Percentiles rank a stretch among this genome's conserved stretches.
These are phyloP conservation scores for Boletus bicolor DNA, from an alignment of 768 basidiomycete species.

Conservation along the genomic window DNA sequence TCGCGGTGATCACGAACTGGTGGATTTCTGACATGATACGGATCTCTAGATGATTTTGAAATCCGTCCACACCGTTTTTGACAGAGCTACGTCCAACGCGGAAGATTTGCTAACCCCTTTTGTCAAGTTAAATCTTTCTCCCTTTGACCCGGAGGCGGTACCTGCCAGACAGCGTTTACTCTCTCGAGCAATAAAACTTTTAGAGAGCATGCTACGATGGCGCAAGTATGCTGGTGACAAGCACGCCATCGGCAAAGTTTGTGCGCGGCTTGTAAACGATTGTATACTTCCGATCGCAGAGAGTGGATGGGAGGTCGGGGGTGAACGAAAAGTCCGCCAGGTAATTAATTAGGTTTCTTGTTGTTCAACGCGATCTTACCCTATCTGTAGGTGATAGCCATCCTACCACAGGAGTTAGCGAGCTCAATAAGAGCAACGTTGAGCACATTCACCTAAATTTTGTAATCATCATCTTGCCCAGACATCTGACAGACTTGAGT, in stretches of 20 bases:
- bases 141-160: constrained; percentile 76
- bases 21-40: constrained; percentile 9
- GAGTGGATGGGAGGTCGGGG: constrained; percentile 86
- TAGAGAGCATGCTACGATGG: constrained; percentile 74
- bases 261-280: constrained; percentile 53
- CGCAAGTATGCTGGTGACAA: constrained; percentile 64
- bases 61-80: constrained; percentile 50
- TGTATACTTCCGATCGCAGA: constrained; percentile 65
- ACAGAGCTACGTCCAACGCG: constrained; percentile 50
- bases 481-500: constrained; percentile 1
- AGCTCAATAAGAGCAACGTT: constrained; percentile 17
- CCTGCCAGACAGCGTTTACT: constrained; percentile 71
- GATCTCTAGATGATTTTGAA: constrained; percentile 52
- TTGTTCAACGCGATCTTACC: constrained; percentile 4
- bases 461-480: constrained; percentile 10
- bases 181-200: constrained; percentile 62
- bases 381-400: constrained; percentile 20
- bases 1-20: background rate
- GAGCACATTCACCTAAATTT: constrained; percentile 7
- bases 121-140: constrained; percentile 37
- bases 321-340: constrained; percentile 58
- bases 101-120: constrained; percentile 51
- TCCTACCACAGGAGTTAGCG: constrained; percentile 27
- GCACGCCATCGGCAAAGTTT: constrained; percentile 53
- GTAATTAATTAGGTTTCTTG: constrained; percentile 37